Conservation (phyloP, 75 land plant genomes). For the Adiantum capillusveneris region DNA sequence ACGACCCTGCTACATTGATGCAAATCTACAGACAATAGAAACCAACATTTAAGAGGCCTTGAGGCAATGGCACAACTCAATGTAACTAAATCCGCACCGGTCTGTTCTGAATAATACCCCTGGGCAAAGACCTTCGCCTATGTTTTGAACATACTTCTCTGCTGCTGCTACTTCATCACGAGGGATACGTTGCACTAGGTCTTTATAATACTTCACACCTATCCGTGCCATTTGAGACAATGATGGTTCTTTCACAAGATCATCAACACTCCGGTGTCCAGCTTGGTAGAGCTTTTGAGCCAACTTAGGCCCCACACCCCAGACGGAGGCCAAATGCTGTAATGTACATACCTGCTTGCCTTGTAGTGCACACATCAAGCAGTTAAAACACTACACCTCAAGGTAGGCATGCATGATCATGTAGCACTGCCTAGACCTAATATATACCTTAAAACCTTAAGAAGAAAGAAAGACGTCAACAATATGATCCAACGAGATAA, state of each 20-base stretch:
- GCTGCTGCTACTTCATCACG: constrained; percentile 10
- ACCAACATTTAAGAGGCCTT: no score
- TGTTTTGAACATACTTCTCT: constrained; percentile 9
- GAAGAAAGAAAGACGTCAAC: no score
- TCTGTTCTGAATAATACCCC: constrained; percentile 16
- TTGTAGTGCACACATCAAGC: no score
- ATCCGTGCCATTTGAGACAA: constrained; percentile 14
- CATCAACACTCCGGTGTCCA: constrained; percentile 8
- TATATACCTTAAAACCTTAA: no score
- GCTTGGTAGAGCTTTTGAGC: constrained; percentile 12
- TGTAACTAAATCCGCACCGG: no score
- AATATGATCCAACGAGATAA: no score
- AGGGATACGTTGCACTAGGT: constrained; percentile 12
- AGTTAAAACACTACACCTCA: no score
- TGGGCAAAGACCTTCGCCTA: constrained; percentile 9
- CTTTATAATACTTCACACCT: constrained; percentile 15
- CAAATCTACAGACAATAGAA: constrained; percentile 3
- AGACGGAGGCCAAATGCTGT: constrained; percentile 12
- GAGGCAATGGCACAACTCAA: no score
- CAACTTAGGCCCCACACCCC: constrained; percentile 20
- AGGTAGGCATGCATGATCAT: no score
- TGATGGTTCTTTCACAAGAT: constrained; percentile 3
- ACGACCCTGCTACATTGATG: constrained; percentile 14
- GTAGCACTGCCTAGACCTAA: no score
- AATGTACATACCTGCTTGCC: constrained; percentile 7